These are phyloP conservation scores for Myriosclerotinia scirpicola DNA, from an alignment of 2,329 filamentous ascomycete species.

Conservation along the genomic window DNA sequence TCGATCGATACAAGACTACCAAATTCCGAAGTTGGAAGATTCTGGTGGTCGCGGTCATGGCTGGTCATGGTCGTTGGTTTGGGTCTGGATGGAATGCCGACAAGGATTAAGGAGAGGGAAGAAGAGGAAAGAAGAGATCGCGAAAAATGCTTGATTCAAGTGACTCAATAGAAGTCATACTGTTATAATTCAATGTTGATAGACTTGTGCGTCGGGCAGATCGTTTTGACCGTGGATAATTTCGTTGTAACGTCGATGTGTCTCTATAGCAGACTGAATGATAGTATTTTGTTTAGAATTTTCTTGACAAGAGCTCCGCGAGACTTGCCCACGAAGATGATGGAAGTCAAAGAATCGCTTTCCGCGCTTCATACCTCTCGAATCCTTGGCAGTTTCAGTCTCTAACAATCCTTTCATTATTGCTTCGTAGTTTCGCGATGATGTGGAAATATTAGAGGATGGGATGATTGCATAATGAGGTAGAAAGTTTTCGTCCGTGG, in stretches of 20 bases:
- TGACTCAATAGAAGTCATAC: too few species aligned
- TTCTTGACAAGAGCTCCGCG: not conserved
- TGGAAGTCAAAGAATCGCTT: not conserved
- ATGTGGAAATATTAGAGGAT: not conserved
- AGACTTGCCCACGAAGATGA: not conserved
- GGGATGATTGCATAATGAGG: not conserved
- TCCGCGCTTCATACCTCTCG: not conserved
- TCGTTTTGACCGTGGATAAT: not conserved
- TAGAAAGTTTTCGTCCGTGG: not conserved
- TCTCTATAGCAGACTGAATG: not conserved
- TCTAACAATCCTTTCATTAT: not conserved
- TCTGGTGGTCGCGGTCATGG: constrained; percentile 6
- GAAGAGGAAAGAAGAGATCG: too few species aligned
- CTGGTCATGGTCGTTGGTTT: not conserved
- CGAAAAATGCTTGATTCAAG: not conserved
- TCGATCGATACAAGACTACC: not conserved
- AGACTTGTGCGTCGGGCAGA: too few species aligned
- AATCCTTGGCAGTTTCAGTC: not conserved
- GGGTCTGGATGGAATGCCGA: too few species aligned
- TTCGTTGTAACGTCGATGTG: not conserved
- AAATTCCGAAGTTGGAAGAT: constrained; percentile 11
- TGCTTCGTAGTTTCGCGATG: not conserved
- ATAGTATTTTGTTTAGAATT: not conserved
- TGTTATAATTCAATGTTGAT: too few species aligned
- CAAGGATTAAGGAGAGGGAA: too few species aligned